Conservation (phyloP, 345 rosid genomes). For the Eucalyptus caleyi region DNA sequence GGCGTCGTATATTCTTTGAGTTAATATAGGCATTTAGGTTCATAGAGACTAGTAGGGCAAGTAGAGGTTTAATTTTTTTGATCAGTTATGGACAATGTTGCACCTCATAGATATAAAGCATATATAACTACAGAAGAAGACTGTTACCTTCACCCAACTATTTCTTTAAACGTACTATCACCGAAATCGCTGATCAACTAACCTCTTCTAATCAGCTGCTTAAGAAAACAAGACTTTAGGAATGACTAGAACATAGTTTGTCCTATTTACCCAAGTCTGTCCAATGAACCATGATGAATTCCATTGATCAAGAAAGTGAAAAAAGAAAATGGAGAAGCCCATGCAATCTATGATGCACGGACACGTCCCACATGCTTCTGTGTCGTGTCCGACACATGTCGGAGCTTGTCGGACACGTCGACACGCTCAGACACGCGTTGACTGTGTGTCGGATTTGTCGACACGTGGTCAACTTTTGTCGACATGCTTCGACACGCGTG, state of each 20-base stretch:
- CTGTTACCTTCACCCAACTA: not conserved
- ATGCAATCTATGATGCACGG: not conserved
- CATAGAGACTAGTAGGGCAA: not conserved
- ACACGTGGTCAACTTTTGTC: too few species aligned
- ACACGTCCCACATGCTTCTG: too few species aligned
- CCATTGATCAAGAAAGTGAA: not conserved
- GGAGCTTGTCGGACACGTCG: too few species aligned
- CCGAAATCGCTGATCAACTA: not conserved
- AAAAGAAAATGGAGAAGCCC: not conserved
- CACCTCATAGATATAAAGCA: not conserved
- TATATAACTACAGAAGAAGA: not conserved
- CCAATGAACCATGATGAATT: not conserved
- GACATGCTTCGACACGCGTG: too few species aligned
- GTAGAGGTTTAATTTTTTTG: not conserved
- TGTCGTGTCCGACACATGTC: too few species aligned
- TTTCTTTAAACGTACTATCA: not conserved
- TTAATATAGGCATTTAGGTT: not conserved
- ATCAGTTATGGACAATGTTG: not conserved
- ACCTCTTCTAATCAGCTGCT: not conserved
- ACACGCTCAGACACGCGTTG: too few species aligned
- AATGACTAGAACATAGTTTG: not conserved
- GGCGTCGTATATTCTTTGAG: not conserved
- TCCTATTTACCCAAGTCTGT: not conserved
- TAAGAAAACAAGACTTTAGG: not conserved
- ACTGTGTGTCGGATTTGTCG: too few species aligned